Base-by-base conservation (phyloP, 2,329 filamentous ascomycete genomes). In the Graphilbum ipis-grandicollis region DNA sequence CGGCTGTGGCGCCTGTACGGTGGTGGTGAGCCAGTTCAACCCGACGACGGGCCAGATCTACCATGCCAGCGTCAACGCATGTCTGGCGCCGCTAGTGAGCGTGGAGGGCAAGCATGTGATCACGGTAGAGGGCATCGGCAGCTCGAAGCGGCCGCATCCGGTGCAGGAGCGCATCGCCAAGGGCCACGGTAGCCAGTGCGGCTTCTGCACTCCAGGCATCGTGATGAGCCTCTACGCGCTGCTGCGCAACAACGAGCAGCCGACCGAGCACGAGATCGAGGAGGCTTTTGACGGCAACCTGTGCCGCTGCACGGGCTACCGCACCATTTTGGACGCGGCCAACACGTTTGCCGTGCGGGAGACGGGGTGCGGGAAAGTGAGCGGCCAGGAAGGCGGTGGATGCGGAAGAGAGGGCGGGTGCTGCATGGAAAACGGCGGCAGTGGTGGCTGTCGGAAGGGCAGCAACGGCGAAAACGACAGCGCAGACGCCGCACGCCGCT, bases 51-150 rank as follows among this genome's bases (percentile, higher is more conserved):
- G 82, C 50, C 71, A 81, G 53, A 82, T 96, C 47, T 96, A 96
- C 52, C 88, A 98, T 63, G 90, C 90, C 39, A 92, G 83, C 37
- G 83, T 96, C 41, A 98, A 98, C 54, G 90, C 90, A 31, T 98
- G 90, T 54, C 65, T 98, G 36, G 88, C 90, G 10, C 90, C 90
- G 7, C 67, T 98, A 33, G 81, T 85, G 46, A 93, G 85, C 49
- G 71, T 96, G 31, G 90, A 96, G 54, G 90, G 90, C 32, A 98
- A 98, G 55, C 90, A 98, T 68, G 84, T 96, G 50, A 86, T 98
- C 52, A 98, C 90, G 3, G 78, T 98, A 30, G 90, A 98, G 58
- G 90, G 90, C 7, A 94, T 98, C 49, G 90, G 90, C 10, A 82
- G 79, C 53, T 76, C 82, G 21, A 79, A 90, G 54, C 73, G 68